These are phyloP conservation scores for Lachancea thermotolerans DNA, from an alignment of 805 yeast genomes.

Conservation along the genomic window DNA sequence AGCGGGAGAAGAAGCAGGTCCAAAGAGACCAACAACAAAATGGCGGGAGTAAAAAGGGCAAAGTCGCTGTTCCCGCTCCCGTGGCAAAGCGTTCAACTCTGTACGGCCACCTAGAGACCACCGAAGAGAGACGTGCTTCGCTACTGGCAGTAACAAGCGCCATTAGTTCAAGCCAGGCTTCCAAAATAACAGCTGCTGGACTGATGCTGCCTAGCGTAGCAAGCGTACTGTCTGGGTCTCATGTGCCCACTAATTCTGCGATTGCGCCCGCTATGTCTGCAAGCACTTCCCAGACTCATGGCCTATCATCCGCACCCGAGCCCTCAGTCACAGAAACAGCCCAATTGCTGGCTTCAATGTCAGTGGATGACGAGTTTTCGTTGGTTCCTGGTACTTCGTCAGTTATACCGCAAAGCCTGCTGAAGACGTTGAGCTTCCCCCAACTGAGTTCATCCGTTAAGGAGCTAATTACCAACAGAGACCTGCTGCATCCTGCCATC, in stretches of 20 bases:
- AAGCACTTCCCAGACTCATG: conserved; percentile 5
- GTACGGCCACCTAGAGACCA: conserved; percentile 73
- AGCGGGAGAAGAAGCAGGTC: conserved; percentile 38
- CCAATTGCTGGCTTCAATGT: conserved; percentile 18
- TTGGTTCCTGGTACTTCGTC: conserved; percentile 36
- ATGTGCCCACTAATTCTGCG: conserved; percentile 19
- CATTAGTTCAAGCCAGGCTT: conserved; percentile 26
- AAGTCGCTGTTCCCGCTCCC: conserved; percentile 27
- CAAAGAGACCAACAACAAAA: conserved; percentile 38
- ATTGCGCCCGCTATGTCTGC: conserved; percentile 9
- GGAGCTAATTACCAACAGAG: conserved; percentile 28
- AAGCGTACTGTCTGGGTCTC: conserved; percentile 21
- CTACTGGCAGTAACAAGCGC: conserved; percentile 32
- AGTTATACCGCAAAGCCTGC: conserved; percentile 40
- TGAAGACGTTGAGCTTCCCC: conserved; percentile 22
- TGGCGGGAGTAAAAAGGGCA: conserved; percentile 43
- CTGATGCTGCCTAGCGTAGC: conserved; percentile 29
- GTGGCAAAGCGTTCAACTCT: conserved; percentile 50
- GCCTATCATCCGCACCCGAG: conserved; percentile 3
- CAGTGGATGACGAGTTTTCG: conserved; percentile 26
- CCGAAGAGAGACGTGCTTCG: conserved; percentile 58
- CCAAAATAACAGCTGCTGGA: conserved; percentile 33
- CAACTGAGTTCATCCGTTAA: conserved; percentile 27
- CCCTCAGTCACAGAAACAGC: conserved; percentile 6
- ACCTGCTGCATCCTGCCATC: conserved; percentile 81